Base-by-base conservation (phyloP, 2,329 filamentous ascomycete species). In the Cercospora sesami region DNA sequence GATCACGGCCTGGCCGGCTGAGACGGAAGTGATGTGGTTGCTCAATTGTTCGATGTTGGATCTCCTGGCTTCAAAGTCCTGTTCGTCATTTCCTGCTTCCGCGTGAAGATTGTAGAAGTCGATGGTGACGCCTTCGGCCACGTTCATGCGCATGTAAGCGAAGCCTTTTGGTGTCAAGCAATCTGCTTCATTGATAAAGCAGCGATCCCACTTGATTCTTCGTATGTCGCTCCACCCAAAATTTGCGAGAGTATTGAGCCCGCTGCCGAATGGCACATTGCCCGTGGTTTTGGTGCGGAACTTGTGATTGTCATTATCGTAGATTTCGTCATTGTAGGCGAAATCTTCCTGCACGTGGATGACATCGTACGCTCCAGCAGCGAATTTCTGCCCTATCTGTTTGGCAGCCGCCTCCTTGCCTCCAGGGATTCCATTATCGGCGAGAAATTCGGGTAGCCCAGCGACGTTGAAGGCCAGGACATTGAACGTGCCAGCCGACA, bases 101-200 rank as follows among this genome's bases (percentile, higher is more conserved):
- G 88, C 80, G 75, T 91, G 89, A 6, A 91, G 73, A 75, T 91
- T 91, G 80, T 90, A 90, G 7, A 86, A 80, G 75, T 91, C 89
- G 26, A 89, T 78, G 68, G 85, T 89, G 7, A 87, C 83, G 16
- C 84, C 84, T 39, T 82, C 80, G 8, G 81, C 82, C 14, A 90
- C 72, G 21, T 81, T 78, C 48, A 85, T 77, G 12, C 87, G 84
- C 87, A 91, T 90, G 59, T 87, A 87, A 0, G 88, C 90, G 77
- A 90, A 90, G 14, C 89, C 89, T 78, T 91, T 91, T 23, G 88
- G 89, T 0, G 89, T 90, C 69, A 90, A 79, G 75, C 89, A 91
- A 76, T 91, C 89, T 1, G 77, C 73, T 0, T 82, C 83, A 0
- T 85, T 86, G 39, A 83, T 83, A 67, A 85, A 86, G 78, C 89